Evolutionary conservation across 1,284 basidiomycete genomes (phyloP).

Genomic region (Cystobasidium pallidum): DNA sequence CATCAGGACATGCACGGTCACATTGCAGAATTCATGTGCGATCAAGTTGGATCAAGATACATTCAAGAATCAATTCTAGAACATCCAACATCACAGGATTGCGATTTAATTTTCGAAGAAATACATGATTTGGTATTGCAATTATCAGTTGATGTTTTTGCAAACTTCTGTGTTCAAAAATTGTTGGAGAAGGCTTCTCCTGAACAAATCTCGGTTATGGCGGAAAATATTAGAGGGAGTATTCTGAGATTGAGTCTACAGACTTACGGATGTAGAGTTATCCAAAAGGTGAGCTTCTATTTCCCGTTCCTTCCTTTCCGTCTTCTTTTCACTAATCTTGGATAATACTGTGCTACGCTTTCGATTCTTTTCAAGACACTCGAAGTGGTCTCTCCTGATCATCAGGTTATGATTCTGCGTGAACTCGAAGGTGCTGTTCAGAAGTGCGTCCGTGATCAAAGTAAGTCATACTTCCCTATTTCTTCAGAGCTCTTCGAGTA

Average conservation of each 20-base stretch:
- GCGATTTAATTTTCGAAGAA: conserved; percentile 76
- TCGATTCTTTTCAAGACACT: conserved; percentile 73
- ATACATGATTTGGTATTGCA: conserved; percentile 78
- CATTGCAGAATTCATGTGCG: conserved; percentile 88
- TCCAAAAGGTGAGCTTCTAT: conserved; percentile 57
- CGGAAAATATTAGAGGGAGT: conserved; percentile 76
- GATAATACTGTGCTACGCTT: no score
- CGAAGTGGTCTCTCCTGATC: conserved; percentile 75
- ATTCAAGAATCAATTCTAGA: conserved; percentile 64
- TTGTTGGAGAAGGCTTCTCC: conserved; percentile 86
- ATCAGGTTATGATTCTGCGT: conserved; percentile 72
- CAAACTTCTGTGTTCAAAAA: conserved; percentile 96
- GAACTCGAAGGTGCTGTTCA: conserved; percentile 83
- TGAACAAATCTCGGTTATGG: conserved; percentile 70
- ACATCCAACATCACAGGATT: conserved; percentile 50
- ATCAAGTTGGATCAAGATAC: conserved; percentile 88
- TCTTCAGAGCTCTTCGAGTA: no score
- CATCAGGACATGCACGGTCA: conserved; percentile 80
- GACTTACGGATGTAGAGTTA: conserved; percentile 83
- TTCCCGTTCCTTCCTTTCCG: no score
- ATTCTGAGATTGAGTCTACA: conserved; percentile 79
- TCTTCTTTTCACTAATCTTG: background rate
- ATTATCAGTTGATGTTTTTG: conserved; percentile 92
- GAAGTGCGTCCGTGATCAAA: conserved; percentile 80
- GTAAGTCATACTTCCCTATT: conserved; percentile 50